A percentile compares a stretch with the other conserved stretches of the same genome.
These are phyloP conservation scores for Jackrogersella multiformis DNA, from an alignment of 495 filamentous ascomycete species.

Conservation along the genomic window DNA sequence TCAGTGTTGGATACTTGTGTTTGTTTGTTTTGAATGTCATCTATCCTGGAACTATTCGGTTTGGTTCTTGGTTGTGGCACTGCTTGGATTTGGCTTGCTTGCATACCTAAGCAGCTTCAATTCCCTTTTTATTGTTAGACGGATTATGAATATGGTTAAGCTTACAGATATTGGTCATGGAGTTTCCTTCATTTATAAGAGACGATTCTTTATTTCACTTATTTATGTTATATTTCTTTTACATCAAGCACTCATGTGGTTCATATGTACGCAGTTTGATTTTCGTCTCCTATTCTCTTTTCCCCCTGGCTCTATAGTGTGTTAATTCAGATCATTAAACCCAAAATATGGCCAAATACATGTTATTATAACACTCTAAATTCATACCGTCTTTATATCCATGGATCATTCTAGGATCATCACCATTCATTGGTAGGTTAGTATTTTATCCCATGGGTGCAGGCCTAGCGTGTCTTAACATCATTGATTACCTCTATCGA, in stretches of 20 bases:
- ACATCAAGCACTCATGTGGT: too few species aligned
- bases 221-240: neutral
- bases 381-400: too few species aligned
- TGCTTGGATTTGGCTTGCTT: neutral
- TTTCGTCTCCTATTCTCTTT: neutral
- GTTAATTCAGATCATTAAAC: too few species aligned
- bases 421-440: too few species aligned
- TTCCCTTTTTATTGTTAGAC: neutral
- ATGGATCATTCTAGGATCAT: too few species aligned
- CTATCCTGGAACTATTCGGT: neutral
- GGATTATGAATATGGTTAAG: neutral
- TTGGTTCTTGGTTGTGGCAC: neutral
- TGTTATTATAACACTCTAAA: too few species aligned
- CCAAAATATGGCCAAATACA: too few species aligned
- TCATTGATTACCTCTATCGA: too few species aligned
- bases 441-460: too few species aligned
- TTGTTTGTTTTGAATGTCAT: neutral
- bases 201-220: neutral
- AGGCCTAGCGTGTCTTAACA: too few species aligned
- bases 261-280: too few species aligned
- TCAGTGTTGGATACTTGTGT: neutral
- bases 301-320: too few species aligned
- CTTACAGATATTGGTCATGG: neutral
- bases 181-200: neutral
- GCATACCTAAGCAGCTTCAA: neutral